Conservation (phyloP, 2,329 filamentous ascomycete species). For the Dactylellina drechsleri region DNA sequence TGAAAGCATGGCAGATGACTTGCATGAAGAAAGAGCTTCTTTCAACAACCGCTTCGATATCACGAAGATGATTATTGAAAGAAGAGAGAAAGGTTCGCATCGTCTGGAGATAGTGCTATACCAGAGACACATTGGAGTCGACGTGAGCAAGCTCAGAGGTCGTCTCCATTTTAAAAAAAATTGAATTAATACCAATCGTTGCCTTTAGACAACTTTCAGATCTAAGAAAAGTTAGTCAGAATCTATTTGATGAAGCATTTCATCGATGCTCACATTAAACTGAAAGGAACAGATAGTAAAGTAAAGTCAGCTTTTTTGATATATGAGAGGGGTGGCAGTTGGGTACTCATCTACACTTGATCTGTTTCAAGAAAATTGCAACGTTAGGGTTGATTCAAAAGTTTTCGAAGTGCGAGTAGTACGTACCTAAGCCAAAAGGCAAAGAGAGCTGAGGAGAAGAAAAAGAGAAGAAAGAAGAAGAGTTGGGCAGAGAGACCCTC, state of each 20-base stretch:
- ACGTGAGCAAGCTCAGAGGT: constrained; percentile 44
- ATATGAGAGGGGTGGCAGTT: no score
- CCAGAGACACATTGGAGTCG: constrained; percentile 22
- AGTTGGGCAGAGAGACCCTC: not conserved
- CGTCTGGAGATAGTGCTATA: constrained; percentile 39
- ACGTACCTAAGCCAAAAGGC: constrained; percentile 64
- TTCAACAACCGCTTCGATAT: constrained; percentile 20
- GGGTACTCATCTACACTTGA: constrained; percentile 12
- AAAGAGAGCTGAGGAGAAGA: constrained; percentile 62
- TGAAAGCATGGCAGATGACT: no score
- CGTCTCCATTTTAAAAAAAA: constrained; percentile 11
- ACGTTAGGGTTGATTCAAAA: no score
- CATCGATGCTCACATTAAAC: constrained; percentile 57
- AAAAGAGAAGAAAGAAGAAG: not conserved
- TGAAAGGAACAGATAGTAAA: constrained; percentile 72
- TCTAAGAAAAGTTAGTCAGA: constrained; percentile 71
- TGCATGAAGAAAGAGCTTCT: not conserved
- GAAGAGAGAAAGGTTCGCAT: constrained; percentile 17
- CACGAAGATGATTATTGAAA: constrained; percentile 20
- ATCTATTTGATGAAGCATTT: constrained; percentile 57
- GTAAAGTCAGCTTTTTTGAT: not conserved
- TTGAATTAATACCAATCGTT: constrained; percentile 21
- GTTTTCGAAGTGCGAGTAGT: no score
- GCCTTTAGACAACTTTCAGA: constrained; percentile 24
- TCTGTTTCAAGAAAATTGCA: constrained; percentile 58